A percentile compares a stretch with the other conserved stretches of the same genome.
These are phyloP conservation scores for Thraustotheca clavata DNA, from an alignment of 352 stramenopile genomes.

Conservation along the genomic window DNA sequence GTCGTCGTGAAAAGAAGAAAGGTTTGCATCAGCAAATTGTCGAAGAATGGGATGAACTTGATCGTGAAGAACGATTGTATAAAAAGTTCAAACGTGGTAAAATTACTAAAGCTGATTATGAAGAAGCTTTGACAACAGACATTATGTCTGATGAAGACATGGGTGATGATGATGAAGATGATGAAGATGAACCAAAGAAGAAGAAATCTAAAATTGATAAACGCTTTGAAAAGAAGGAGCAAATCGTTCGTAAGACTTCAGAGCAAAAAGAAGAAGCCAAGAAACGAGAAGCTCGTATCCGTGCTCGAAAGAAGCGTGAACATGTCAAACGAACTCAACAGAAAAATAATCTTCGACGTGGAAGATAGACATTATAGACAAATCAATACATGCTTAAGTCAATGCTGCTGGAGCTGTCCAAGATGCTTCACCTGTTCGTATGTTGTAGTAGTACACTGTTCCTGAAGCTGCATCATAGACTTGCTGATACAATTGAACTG, in stretches of 20 bases:
- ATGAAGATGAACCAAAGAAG: constrained; percentile 24
- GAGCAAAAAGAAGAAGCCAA: constrained; percentile 61
- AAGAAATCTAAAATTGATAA: constrained; percentile 19
- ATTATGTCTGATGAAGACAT: constrained; percentile 29
- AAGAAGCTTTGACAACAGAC: constrained; percentile 63
- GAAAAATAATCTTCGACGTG: constrained; percentile 37
- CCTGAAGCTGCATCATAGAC: constrained; percentile 39
- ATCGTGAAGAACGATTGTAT: constrained; percentile 94
- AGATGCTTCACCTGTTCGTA: constrained; percentile 37
- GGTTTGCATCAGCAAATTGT: constrained; percentile 94
- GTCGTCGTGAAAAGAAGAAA: constrained; percentile 92
- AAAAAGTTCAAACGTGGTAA: constrained; percentile 98
- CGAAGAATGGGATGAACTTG: constrained; percentile 99
- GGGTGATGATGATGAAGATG: constrained; percentile 27
- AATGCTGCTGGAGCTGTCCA: constrained; percentile 34
- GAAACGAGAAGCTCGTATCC: constrained; percentile 77
- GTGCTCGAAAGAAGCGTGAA: constrained; percentile 67
- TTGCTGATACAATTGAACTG: constrained; percentile 32
- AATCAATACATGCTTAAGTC: neutral
- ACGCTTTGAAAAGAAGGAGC: constrained; percentile 42
- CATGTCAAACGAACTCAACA: constrained; percentile 53
- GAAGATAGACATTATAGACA: no score
- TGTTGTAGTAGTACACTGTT: constrained; percentile 47
- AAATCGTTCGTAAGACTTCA: constrained; percentile 59
- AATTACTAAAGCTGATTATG: constrained; percentile 92